A percentile compares a stretch with the other conserved stretches of the same genome.
Conservation (phyloP, 345 rosid genomes). For the Hibiscus trionum region DNA sequence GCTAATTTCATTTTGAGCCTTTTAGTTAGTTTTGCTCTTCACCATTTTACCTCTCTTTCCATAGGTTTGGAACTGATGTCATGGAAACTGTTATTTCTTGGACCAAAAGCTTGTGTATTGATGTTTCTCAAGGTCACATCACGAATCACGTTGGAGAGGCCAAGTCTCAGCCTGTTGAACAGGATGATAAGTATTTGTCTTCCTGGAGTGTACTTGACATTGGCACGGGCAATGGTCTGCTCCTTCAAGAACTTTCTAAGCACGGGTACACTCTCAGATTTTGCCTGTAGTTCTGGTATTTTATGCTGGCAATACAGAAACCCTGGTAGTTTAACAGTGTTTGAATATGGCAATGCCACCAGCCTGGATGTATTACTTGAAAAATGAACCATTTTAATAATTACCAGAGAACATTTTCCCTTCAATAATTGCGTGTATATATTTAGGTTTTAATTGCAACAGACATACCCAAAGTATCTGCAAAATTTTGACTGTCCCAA, state of each 20-base stretch:
- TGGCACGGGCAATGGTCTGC: constrained; percentile 95
- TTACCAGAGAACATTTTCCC: neutral
- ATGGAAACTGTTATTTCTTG: too few species aligned
- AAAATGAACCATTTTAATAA: neutral
- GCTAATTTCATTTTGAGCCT: neutral
- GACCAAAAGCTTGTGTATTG: too few species aligned
- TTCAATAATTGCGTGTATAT: neutral
- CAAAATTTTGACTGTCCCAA: neutral
- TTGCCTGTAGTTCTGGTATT: constrained; percentile 32
- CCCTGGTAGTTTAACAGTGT: neutral
- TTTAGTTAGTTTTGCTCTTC: neutral
- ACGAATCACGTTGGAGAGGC: constrained; percentile 14
- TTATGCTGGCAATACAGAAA: neutral
- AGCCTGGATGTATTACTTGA: neutral
- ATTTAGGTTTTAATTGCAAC: neutral
- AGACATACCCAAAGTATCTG: neutral
- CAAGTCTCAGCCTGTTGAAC: constrained; percentile 40
- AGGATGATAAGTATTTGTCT: constrained; percentile 50
- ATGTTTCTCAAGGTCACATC: too few species aligned
- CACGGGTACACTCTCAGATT: constrained; percentile 59
- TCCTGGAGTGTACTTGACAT: constrained; percentile 89
- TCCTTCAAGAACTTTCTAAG: constrained; percentile 92
- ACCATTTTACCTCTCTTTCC: constrained; percentile 4
- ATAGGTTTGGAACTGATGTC: constrained; percentile 26
- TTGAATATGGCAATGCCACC: neutral